Conservation (phyloP, 108 stramenopile genomes). For the Pseudonitzschia multiseries region DNA sequence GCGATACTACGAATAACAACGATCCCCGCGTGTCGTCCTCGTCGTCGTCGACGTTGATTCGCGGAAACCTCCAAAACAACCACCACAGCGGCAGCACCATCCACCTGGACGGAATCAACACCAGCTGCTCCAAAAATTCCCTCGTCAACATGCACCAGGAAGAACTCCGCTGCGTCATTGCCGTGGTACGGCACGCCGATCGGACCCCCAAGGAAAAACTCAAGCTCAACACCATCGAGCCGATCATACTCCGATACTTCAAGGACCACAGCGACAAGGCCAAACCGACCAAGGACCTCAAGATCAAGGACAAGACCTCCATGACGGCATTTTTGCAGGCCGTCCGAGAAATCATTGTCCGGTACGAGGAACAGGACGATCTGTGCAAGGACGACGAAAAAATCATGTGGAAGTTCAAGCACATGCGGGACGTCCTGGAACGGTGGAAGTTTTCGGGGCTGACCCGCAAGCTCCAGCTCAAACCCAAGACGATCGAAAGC, state of each 20-base stretch:
- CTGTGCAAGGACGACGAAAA: slow-evolving; percentile 41
- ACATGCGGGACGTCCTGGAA: slow-evolving; percentile 89
- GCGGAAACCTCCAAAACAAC: background rate
- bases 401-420: slow-evolving; percentile 57
- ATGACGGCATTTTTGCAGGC: slow-evolving; percentile 87
- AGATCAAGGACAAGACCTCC: slow-evolving; percentile 88
- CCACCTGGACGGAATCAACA: background rate
- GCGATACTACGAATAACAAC: too few relatives aligned
- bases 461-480: slow-evolving; percentile 98
- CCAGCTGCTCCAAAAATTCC: background rate
- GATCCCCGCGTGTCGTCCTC: background rate
- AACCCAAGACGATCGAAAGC: slow-evolving; percentile 83
- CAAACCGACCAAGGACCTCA: slow-evolving; percentile 86
- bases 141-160: slow-evolving; percentile 53
- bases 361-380: slow-evolving; percentile 24
- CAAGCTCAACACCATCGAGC: slow-evolving; percentile 89
- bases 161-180: slow-evolving; percentile 95
- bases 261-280: slow-evolving; percentile 47
- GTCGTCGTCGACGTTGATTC: too few relatives aligned
- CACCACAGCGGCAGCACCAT: slow-evolving; percentile 10
- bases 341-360: slow-evolving; percentile 66
- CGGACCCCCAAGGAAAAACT: slow-evolving; percentile 99
- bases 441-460: slow-evolving; percentile 91
- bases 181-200: slow-evolving; percentile 96
- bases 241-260: slow-evolving; percentile 78